Conservation (phyloP, 345 rosid species). For the Ceriops decandra region DNA sequence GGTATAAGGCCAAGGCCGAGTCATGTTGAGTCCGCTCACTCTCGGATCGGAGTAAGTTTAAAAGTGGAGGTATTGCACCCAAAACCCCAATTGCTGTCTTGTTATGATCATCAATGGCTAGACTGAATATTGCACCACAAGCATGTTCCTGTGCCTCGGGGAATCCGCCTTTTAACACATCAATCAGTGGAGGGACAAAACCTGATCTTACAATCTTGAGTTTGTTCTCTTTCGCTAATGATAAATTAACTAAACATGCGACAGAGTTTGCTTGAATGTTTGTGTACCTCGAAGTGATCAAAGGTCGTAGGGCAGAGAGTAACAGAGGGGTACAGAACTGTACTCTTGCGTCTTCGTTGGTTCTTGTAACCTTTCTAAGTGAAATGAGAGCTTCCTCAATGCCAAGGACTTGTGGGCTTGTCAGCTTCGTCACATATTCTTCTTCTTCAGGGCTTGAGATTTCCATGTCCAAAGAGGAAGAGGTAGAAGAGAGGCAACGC, state of each 20-base stretch:
- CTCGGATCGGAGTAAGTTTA: slow-evolving; percentile 53
- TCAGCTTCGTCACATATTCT: slow-evolving; percentile 44
- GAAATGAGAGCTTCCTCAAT: slow-evolving; percentile 58
- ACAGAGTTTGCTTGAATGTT: slow-evolving; percentile 62
- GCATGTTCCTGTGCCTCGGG: slow-evolving; percentile 81
- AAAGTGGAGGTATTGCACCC: slow-evolving; percentile 75
- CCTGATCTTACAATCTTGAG: slow-evolving; percentile 85
- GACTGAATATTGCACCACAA: slow-evolving; percentile 67
- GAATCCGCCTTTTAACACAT: slow-evolving; percentile 65
- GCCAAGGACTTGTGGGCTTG: slow-evolving; percentile 42
- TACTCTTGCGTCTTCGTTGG: slow-evolving; percentile 41
- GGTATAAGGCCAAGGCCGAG: slow-evolving; percentile 81
- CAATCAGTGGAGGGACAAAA: slow-evolving; percentile 59
- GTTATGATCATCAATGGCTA: slow-evolving; percentile 72
- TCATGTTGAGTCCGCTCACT: slow-evolving; percentile 64
- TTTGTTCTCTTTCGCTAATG: slow-evolving; percentile 63
- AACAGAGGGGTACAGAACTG: slow-evolving; percentile 52
- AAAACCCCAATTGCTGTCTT: slow-evolving; percentile 83
- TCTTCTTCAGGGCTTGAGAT: slow-evolving; percentile 42
- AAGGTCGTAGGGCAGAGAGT: slow-evolving; percentile 44
- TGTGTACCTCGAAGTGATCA: slow-evolving; percentile 54
- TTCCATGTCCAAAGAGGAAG: slow-evolving; percentile 56
- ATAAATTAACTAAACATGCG: slow-evolving; percentile 75
- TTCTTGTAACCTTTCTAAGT: slow-evolving; percentile 53
- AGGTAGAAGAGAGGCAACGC: slow-evolving; percentile 55